Evolutionary conservation across 2,329 filamentous ascomycete genomes (phyloP), one percentile per base, ranked within the genome.

Genomic region (Clonostachys byssicola): DNA sequence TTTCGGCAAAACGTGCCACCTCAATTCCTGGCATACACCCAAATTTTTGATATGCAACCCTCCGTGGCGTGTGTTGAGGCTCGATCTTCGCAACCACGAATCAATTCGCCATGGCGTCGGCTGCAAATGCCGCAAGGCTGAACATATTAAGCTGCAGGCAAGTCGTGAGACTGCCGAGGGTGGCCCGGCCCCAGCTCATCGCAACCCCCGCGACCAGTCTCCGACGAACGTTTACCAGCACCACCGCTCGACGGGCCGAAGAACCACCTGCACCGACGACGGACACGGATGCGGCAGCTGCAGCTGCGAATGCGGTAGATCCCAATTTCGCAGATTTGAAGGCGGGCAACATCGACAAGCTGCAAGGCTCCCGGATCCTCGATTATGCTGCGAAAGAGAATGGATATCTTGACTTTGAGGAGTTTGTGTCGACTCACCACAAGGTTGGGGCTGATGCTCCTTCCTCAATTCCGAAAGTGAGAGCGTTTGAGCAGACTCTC

Each of bases 111-210:
- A 52, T 52, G 50, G 47, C 50, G 34, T 47, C 50, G 67, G 64
- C 67, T 50, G 64, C 68, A 48, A 60, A 57, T 54, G 64, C 64
- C 55, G 58, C 60, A 47, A 62, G 67, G 57, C 57, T 70, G 49
- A 69, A 66, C 53, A 49, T 56, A 36, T 46, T 63, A 49, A 56
- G 59, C 40, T 69, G 65, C 53, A 64, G 62, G 36, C 59, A 60
- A 46, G 55, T 58, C 41, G 47, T 57, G 45, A 54, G 54, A 46
- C 48, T 55, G 10, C 57, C 53, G 36, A 52, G 48, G 47, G 49
- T 59, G 8, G 49, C 56, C 33, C 55, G 53, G 36, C 40, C 56
- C 34, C 56, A 54, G 43, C 60, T 56, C 33, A 52, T 60, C 42
- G 49, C 54, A 45, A 54, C 50, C 46, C 56, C 56, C 34, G n/a